A percentile compares a stretch with the other conserved stretches of the same genome.
Conservation (phyloP, 768 basidiomycete species). For the Pleurotus tuber-regium region DNA sequence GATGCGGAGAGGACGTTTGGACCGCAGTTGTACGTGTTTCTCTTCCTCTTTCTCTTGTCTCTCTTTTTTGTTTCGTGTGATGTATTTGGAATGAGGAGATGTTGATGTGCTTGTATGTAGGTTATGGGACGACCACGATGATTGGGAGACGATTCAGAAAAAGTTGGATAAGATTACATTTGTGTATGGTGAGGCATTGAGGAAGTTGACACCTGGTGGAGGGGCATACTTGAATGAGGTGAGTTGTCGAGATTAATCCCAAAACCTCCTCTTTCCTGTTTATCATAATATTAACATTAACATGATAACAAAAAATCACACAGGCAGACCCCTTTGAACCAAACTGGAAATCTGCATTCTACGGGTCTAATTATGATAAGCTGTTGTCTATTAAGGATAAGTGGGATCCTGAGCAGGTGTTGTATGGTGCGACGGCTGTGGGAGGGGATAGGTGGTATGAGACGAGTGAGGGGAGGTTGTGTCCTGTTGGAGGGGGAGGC, state of each 20-base stretch:
- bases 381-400: constrained; percentile 8
- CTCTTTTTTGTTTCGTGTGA: too few relatives aligned
- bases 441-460: constrained; percentile 13
- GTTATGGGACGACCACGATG: not conserved
- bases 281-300: too few relatives aligned
- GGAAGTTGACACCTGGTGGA: not conserved
- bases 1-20: constrained; percentile 9
- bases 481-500: too few relatives aligned
- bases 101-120: not conserved
- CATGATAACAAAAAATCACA: not conserved
- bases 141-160: not conserved
- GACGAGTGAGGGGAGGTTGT: not conserved
- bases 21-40: constrained; percentile 1
- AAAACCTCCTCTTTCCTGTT: too few relatives aligned
- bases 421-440: constrained; percentile 7
- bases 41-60: not conserved
- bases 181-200: constrained; percentile 1
- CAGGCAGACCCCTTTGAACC: constrained; percentile 9
- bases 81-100: too few relatives aligned
- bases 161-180: constrained; percentile 4
- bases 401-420: constrained; percentile 9
- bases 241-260: not conserved
- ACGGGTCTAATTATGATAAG: constrained; percentile 6
- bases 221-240: constrained; percentile 12
- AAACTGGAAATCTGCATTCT: constrained; percentile 10